These are phyloP conservation scores for Elsinoe perseae DNA, from an alignment of 2,329 filamentous ascomycete species.

Conservation along the genomic window DNA sequence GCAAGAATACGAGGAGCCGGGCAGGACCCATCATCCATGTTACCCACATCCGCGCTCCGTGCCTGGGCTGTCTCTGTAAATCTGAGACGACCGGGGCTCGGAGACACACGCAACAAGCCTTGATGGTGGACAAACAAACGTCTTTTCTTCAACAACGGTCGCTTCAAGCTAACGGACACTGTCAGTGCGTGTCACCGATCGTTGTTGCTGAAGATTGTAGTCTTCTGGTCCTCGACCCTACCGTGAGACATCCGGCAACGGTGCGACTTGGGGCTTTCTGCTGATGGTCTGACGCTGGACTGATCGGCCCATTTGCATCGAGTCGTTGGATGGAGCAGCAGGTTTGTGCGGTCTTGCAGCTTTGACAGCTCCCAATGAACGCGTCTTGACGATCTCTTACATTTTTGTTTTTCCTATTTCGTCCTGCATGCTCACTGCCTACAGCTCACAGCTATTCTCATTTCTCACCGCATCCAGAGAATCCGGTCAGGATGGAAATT, in stretches of 20 bases:
- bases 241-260: slow-evolving; percentile 13
- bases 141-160: slow-evolving; percentile 10
- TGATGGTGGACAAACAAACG: slow-evolving; percentile 3
- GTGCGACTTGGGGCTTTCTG: slow-evolving; percentile 4
- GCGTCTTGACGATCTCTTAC: background rate
- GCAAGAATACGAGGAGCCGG: background rate
- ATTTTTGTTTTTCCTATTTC: background rate
- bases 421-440: background rate
- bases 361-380: slow-evolving; percentile 8
- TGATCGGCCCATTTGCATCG: slow-evolving; percentile 11
- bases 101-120: background rate
- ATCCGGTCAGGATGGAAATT: background rate
- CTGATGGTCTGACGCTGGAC: background rate
- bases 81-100: slow-evolving; percentile 10
- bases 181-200: background rate
- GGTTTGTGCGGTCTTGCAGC: slow-evolving; percentile 13
- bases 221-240: slow-evolving; percentile 6
- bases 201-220: background rate
- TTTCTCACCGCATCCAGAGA: slow-evolving; percentile 1
- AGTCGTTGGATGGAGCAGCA: slow-evolving; percentile 8
- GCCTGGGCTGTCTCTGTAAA: background rate
- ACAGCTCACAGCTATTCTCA: background rate
- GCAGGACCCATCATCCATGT: background rate
- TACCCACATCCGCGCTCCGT: background rate
- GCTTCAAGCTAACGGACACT: background rate